Percentiles rank a stretch among this genome's conserved stretches.
Evolutionary conservation across 495 filamentous ascomycete genomes (phyloP).

Genomic region (Podospora pseudopauciseta): DNA sequence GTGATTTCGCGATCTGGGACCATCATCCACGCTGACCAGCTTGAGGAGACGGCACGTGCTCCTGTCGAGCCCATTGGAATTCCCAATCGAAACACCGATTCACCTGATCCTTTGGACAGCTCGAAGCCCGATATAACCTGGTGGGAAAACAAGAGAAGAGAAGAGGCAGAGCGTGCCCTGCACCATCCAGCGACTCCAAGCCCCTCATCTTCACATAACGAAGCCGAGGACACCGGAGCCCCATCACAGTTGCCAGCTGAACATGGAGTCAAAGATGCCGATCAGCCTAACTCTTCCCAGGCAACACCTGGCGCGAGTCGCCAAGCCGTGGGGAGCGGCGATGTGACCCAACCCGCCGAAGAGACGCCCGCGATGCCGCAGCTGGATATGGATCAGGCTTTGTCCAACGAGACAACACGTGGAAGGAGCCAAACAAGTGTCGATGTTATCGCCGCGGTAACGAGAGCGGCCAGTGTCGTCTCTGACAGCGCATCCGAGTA

Average conservation of each 20-base stretch:
- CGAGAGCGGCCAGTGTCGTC: not conserved
- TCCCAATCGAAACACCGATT: not conserved
- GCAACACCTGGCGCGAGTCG: not conserved
- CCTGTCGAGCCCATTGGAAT: not conserved
- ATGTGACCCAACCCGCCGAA: not conserved
- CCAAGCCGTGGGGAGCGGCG: not conserved
- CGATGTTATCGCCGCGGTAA: not conserved
- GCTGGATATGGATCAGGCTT: not conserved
- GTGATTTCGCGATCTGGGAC: slow-evolving; percentile 1
- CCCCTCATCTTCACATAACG: too few relatives aligned
- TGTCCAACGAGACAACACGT: not conserved
- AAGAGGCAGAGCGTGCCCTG: not conserved
- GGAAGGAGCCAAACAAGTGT: not conserved
- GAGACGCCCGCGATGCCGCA: not conserved
- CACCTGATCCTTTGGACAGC: not conserved
- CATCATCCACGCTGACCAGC: slow-evolving; percentile 1
- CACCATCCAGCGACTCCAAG: too few relatives aligned
- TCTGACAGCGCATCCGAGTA: not conserved
- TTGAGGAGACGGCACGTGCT: not conserved
- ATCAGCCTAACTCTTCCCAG: not conserved
- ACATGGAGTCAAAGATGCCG: too few relatives aligned
- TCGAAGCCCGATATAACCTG: not conserved
- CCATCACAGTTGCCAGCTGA: too few relatives aligned
- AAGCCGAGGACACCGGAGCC: too few relatives aligned
- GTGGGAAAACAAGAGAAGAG: slow-evolving; percentile 8